Conservation (phyloP, 148 eudicot species). For the Amaranthus palmeri region DNA sequence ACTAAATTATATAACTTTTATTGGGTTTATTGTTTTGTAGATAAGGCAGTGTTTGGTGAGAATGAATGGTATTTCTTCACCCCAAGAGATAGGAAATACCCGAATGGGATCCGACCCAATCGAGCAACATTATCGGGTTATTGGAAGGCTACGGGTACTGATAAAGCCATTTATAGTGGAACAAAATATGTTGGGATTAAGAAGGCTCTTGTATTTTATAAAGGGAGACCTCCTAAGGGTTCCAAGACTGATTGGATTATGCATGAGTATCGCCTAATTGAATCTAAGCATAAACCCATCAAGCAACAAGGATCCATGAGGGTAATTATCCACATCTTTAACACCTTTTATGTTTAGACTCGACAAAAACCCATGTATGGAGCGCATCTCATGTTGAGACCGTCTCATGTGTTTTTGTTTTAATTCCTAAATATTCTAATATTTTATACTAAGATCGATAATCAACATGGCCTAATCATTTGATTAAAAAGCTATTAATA, state of each 20-base stretch:
- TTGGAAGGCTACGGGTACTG: slow-evolving; percentile 99
- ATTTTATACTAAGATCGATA: no score
- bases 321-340: slow-evolving; percentile 34
- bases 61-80: slow-evolving; percentile 94
- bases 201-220: slow-evolving; percentile 90
- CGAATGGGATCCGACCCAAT: slow-evolving; percentile 88
- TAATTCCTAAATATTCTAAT: no score
- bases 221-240: slow-evolving; percentile 92
- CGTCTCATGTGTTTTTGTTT: no score
- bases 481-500: no score
- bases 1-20: no score
- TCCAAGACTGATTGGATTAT: slow-evolving; percentile 90
- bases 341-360: no score
- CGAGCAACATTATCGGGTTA: slow-evolving; percentile 87
- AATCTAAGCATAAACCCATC: slow-evolving; percentile 40
- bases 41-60: slow-evolving; percentile 74
- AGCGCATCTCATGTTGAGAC: no score
- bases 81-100: slow-evolving; percentile 87
- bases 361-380: no score
- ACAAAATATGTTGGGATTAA: slow-evolving; percentile 77
- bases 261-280: slow-evolving; percentile 83
- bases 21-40: slow-evolving; percentile 29
- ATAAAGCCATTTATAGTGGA: slow-evolving; percentile 69
- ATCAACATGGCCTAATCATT: no score
- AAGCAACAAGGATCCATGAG: slow-evolving; percentile 82